Conservation (phyloP, 108 stramenopile genomes). For the Cylindrotheca fusiformis region DNA sequence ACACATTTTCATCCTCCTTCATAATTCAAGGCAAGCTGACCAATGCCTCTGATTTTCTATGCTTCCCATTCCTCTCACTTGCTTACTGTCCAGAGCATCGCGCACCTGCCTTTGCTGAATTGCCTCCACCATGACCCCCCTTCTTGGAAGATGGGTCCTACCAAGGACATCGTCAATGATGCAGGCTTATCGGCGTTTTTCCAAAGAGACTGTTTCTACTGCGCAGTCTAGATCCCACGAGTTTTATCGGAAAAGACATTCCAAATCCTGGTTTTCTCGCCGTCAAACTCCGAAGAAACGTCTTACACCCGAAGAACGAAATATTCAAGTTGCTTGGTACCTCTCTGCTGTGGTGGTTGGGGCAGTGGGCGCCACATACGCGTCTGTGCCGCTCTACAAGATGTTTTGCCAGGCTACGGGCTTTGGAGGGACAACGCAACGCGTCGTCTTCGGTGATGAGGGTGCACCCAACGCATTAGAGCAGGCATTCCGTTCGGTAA, state of each 20-base stretch:
- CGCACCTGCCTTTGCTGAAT: no score
- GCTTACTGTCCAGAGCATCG: no score
- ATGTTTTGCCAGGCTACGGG: constrained; percentile 99
- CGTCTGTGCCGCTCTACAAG: constrained; percentile 98
- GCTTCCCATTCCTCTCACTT: no score
- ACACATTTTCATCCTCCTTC: no score
- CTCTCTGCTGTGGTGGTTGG: constrained; percentile 74
- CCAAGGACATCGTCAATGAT: no score
- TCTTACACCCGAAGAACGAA: constrained; percentile 47
- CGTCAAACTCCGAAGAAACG: constrained; percentile 6
- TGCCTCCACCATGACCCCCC: no score
- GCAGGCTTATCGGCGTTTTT: no score
- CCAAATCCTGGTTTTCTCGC: constrained; percentile 19
- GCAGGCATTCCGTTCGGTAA: constrained; percentile 18
- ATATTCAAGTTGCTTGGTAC: constrained; percentile 75
- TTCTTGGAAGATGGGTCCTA: no score
- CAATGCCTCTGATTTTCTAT: no score
- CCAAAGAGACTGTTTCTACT: not conserved
- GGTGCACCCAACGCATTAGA: constrained; percentile 16
- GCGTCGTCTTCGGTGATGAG: constrained; percentile 51
- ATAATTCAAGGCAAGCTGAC: no score
- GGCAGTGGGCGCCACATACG: constrained; percentile 88
- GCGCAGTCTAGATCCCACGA: constrained; percentile 53
- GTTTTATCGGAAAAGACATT: constrained; percentile 53
- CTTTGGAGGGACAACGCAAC: constrained; percentile 97